Base-by-base conservation (phyloP, 2,329 filamentous ascomycete genomes). In the Trichoderma endophyticum region DNA sequence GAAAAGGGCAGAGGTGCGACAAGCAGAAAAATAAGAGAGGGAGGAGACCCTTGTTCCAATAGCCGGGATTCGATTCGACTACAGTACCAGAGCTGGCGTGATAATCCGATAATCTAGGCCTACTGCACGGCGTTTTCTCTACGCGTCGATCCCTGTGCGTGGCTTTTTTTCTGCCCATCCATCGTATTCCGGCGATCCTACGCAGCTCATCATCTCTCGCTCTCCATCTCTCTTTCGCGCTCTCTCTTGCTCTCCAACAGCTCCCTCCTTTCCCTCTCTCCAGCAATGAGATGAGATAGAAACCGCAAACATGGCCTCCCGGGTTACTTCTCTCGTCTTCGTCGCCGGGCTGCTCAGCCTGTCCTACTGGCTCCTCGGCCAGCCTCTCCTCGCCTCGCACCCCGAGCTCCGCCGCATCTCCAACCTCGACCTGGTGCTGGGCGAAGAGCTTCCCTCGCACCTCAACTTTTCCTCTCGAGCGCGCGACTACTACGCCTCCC, bases 401-500 rank as follows among this genome's bases (percentile, higher is more conserved):
- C 28, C 74, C 74, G 54, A 75, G 74, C 70, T 77, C 74, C 67
- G 75, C 72, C 62, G 57, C n/a, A 71, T 75, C 30, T 67, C 72
- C 62, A 77, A 79, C 70, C 70, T 76, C n/a, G 71, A 68, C 7
- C 73, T 77, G 14, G 39, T 60, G 0, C 63, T 72, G 7, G 64
- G 70, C 57, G 24, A 51, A 1, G 70, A 71, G 26, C 77, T 79
- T 28, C 77, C 76, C 2, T 14, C 30, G 1, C 71, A 64, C 6
- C 77, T 79, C 66, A 74, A 79, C 70, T 79, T 79, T 51, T 64
- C 71, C 0, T 73, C 77, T 1, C 26, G 69, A 15, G 61, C 61
- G 56, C 62, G 66, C 26, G 74, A 75, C 28, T 81, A 77, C 72
- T 81, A 80, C 51, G 72, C 76, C 18, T 81, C 79, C 1, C 73